Conservation (phyloP, 208 protist genomes). For the Leishmania arabica region DNA sequence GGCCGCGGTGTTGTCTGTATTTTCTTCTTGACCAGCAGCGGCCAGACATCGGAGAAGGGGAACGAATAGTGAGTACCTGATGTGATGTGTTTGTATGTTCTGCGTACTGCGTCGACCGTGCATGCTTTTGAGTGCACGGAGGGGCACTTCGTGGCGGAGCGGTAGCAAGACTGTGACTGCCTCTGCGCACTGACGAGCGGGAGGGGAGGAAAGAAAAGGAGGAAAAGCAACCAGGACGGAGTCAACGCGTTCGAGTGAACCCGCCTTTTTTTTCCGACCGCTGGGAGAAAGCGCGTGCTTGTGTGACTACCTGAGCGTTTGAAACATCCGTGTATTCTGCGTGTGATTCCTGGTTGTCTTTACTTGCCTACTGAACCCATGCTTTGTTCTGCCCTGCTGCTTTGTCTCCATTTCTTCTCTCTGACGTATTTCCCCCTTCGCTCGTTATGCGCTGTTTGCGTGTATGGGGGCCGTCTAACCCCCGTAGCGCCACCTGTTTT, state of each 20-base stretch:
- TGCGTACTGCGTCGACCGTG: background rate
- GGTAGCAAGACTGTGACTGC: background rate
- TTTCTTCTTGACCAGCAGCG: slow-evolving; percentile 6
- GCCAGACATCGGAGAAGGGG: background rate
- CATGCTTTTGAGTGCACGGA: background rate
- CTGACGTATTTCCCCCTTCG: background rate
- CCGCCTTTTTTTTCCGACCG: background rate
- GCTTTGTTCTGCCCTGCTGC: background rate
- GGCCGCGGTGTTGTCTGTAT: slow-evolving; percentile 13
- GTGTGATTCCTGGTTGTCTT: background rate
- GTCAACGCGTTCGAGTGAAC: background rate
- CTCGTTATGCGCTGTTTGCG: background rate
- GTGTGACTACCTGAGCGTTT: background rate
- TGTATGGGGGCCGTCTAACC: background rate
- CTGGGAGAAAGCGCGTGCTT: background rate
- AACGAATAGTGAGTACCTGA: background rate
- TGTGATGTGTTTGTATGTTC: background rate
- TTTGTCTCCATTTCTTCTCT: background rate
- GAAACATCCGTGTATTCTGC: background rate
- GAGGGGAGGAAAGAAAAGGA: background rate
- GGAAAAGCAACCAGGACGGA: background rate
- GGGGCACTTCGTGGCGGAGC: background rate
- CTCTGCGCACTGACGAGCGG: background rate
- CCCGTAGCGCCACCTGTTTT: background rate
- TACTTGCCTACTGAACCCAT: background rate